Conservation (phyloP, 1,139 yeast genomes). For the Pichia sorboxylosa region DNA sequence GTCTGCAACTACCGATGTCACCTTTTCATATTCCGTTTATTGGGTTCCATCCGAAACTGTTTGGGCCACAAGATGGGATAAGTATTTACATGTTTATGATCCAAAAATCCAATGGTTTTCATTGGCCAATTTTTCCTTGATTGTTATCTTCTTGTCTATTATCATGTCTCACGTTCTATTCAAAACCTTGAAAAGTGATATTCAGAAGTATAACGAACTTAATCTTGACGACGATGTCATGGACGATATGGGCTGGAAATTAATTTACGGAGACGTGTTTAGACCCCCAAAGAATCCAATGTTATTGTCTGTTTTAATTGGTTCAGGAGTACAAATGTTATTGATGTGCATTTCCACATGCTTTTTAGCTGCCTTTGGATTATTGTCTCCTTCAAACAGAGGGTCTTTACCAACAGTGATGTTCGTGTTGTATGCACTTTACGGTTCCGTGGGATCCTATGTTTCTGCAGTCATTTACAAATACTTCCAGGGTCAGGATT, state of each 20-base stretch:
- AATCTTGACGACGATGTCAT: slow-evolving; percentile 73
- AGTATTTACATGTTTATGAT: slow-evolving; percentile 81
- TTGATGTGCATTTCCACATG: slow-evolving; percentile 68
- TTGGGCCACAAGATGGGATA: slow-evolving; percentile 99
- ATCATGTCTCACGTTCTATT: slow-evolving; percentile 72
- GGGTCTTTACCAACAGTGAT: slow-evolving; percentile 87
- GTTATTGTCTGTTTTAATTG: slow-evolving; percentile 68
- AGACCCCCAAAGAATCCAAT: slow-evolving; percentile 67
- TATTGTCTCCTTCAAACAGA: slow-evolving; percentile 87
- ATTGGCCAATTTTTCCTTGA: slow-evolving; percentile 68
- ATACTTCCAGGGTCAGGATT: slow-evolving; percentile 82
- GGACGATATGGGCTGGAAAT: slow-evolving; percentile 96
- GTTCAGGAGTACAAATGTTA: slow-evolving; percentile 80
- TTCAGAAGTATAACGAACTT: slow-evolving; percentile 78
- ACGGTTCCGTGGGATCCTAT: slow-evolving; percentile 74
- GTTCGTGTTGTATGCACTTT: slow-evolving; percentile 70
- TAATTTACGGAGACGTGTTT: slow-evolving; percentile 91
- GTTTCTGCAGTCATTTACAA: slow-evolving; percentile 79
- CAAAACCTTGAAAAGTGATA: slow-evolving; percentile 76
- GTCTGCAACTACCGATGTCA: slow-evolving; percentile 32
- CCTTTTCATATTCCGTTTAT: slow-evolving; percentile 50
- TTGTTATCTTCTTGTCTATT: slow-evolving; percentile 66
- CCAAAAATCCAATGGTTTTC: slow-evolving; percentile 96
- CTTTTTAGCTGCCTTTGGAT: slow-evolving; percentile 75
- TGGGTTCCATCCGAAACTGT: slow-evolving; percentile 62